Evolutionary conservation across 2,329 filamentous ascomycete species (phyloP).

Genomic region (Aspergillus ruber): DNA sequence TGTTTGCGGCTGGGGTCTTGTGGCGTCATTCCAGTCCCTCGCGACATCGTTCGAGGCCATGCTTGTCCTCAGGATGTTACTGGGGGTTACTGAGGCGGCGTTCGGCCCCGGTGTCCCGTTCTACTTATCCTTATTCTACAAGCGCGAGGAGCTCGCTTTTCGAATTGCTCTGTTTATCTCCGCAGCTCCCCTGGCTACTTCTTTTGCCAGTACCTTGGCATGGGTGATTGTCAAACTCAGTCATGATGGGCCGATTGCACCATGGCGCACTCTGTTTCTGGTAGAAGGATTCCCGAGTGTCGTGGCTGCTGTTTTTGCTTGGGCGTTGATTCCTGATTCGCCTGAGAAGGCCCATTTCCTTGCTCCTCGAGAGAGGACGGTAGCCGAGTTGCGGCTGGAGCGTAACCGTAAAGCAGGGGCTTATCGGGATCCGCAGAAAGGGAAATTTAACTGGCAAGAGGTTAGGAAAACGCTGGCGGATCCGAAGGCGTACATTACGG

Average conservation of each 20-base stretch:
- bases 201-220: conserved; percentile 70
- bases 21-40: conserved; percentile 66
- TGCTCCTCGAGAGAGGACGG: conserved; percentile 56
- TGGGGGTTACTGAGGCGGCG: conserved; percentile 56
- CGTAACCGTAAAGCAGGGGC: conserved; percentile 36
- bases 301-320: conserved; percentile 66
- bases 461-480: conserved; percentile 56
- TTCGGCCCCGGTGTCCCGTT: conserved; percentile 60
- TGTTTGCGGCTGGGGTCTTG: conserved; percentile 71
- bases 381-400: conserved; percentile 64
- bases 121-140: conserved; percentile 59
- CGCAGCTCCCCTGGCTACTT: conserved; percentile 56
- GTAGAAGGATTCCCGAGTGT: conserved; percentile 80
- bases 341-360: conserved; percentile 62
- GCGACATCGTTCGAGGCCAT: conserved; percentile 57
- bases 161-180: conserved; percentile 82
- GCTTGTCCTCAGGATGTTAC: conserved; percentile 37
- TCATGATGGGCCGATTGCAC: conserved; percentile 60
- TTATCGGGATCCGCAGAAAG: conserved; percentile 22
- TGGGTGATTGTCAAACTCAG: conserved; percentile 67
- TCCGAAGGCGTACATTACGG: conserved; percentile 67
- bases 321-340: conserved; percentile 68
- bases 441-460: conserved; percentile 49
- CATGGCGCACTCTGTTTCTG: conserved; percentile 81
- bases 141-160: conserved; percentile 68